phyloP scores from a whole-genome alignment of 257 asterid genomes.

The Leonotis leonurus region DNA sequence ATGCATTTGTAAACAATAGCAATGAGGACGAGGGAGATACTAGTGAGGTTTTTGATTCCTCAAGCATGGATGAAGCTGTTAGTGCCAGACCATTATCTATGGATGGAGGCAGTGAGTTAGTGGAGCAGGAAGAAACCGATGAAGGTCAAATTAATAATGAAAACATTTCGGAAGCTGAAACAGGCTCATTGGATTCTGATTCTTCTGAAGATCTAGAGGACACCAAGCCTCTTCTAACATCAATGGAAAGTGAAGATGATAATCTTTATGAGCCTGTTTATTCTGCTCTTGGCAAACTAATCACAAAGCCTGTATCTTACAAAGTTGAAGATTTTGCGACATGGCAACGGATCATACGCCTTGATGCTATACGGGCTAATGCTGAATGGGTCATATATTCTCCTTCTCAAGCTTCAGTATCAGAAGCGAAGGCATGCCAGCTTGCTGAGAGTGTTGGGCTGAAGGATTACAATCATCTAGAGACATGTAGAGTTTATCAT shows the following conservation, averaged over 20 bases:
- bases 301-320: conserved; percentile 21
- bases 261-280: conserved; percentile 25
- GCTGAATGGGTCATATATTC: conserved; percentile 63
- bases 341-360: conserved; percentile 90
- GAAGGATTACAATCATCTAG: conserved; percentile 68
- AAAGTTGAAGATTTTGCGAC: conserved; percentile 57
- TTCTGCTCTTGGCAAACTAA: conserved; percentile 25
- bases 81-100: conserved; percentile 39
- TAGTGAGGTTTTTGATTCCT: conserved; percentile 40
- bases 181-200: conserved; percentile 50
- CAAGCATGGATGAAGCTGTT: conserved; percentile 38
- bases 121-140: conserved; percentile 34
- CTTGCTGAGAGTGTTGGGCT: conserved; percentile 73
- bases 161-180: conserved; percentile 41
- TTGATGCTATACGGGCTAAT: conserved; percentile 80
- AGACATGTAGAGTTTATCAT: conserved; percentile 65
- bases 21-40: conserved; percentile 41
- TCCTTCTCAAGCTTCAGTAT: conserved; percentile 64
- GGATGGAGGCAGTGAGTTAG: conserved; percentile 27
- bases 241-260: conserved; percentile 30
- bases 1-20: conserved; percentile 33
- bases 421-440: conserved; percentile 45
- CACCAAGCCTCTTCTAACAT: conserved; percentile 41
- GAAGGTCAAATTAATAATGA: conserved; percentile 28
- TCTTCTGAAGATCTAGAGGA: conserved; percentile 55